Evolutionary conservation across 1,284 basidiomycete species (phyloP), one percentile per base, ranked within the genome.

Genomic region (Trametes polyzona): DNA sequence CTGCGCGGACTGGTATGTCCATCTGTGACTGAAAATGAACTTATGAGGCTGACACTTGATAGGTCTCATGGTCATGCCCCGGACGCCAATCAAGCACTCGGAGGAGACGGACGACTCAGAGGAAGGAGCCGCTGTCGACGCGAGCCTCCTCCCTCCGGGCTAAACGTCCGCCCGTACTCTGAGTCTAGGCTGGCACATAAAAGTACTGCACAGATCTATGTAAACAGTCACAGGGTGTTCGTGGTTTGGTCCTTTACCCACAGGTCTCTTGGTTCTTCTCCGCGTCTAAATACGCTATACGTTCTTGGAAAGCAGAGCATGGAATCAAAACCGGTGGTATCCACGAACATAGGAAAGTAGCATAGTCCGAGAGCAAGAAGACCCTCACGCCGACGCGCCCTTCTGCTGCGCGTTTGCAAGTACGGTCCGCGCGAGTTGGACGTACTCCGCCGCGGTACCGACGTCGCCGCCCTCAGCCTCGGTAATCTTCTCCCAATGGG

Each of bases 1-100:
- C 69, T 30, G 71, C 71, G 19, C 67, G 70, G 50, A 95, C 94
- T 40, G 96, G 95, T 94, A 63, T 60, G 83, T 79, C 0, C 10
- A 6, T 19, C 14, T 29, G 12, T 53, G 44, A n/a, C 32, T 49
- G 10, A 57, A 21, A 29, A 23, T 39, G 23, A 41, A 30, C 5
- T 61, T 42, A 24, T 23, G 16, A 11, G 51, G 39, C 11, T 47
- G 60, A 41, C 55, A 30, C 47, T 16, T 17, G 19, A 19, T 54
- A 95, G 93, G 94, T 71, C 78, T 93, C 44, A 98, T 98, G 95
- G 94, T 93, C 23, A 96, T 98, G 88, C 95, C 95, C 9, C 86
- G 96, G 62, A 96, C 95, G 26, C 95, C 95, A 2, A 91, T 97
- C 67, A 78, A 83, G 26, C 72, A 79, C 35, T 77, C 80, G 8